Evolutionary conservation across 768 basidiomycete genomes (phyloP).

Genomic region (Rickenella mellea): DNA sequence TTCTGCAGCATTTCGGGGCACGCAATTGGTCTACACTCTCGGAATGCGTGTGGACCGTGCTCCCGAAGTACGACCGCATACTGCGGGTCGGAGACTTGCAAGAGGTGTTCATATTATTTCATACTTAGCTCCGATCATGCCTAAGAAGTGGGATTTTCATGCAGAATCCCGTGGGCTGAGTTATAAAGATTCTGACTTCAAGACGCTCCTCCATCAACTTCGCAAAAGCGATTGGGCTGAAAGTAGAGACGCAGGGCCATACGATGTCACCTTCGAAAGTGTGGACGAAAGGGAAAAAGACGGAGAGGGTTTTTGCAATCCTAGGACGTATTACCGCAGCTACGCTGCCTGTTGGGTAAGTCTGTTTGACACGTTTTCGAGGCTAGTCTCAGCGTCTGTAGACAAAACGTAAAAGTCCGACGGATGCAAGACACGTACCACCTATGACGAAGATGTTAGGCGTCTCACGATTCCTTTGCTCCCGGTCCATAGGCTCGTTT

Average conservation of each 20-base stretch:
- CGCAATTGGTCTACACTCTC: slow-evolving; percentile 35
- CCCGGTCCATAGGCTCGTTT: slow-evolving; percentile 25
- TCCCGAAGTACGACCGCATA: slow-evolving; percentile 31
- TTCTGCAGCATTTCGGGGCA: slow-evolving; percentile 38
- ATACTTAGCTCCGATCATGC: slow-evolving; percentile 34
- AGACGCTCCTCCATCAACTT: slow-evolving; percentile 25
- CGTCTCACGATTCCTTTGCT: slow-evolving; percentile 17
- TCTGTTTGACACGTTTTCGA: background rate
- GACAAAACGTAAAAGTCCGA: background rate
- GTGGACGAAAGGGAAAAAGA: slow-evolving; percentile 30
- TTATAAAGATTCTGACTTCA: slow-evolving; percentile 25
- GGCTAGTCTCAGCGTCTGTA: background rate
- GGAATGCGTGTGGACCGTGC: slow-evolving; percentile 32
- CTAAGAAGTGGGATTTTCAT: slow-evolving; percentile 29
- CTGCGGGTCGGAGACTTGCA: slow-evolving; percentile 27
- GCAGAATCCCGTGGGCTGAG: slow-evolving; percentile 32
- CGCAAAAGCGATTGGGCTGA: slow-evolving; percentile 42
- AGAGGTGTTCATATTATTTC: slow-evolving; percentile 32
- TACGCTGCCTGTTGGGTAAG: slow-evolving; percentile 29
- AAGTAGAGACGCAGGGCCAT: slow-evolving; percentile 35
- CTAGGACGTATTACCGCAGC: slow-evolving; percentile 33
- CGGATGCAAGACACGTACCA: background rate
- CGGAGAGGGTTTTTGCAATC: slow-evolving; percentile 26
- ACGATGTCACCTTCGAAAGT: slow-evolving; percentile 37
- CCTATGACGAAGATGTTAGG: slow-evolving; percentile 1